Evolutionary conservation across 139 green algal genomes (phyloP).

Genomic region (Volvox reticuliferus): DNA sequence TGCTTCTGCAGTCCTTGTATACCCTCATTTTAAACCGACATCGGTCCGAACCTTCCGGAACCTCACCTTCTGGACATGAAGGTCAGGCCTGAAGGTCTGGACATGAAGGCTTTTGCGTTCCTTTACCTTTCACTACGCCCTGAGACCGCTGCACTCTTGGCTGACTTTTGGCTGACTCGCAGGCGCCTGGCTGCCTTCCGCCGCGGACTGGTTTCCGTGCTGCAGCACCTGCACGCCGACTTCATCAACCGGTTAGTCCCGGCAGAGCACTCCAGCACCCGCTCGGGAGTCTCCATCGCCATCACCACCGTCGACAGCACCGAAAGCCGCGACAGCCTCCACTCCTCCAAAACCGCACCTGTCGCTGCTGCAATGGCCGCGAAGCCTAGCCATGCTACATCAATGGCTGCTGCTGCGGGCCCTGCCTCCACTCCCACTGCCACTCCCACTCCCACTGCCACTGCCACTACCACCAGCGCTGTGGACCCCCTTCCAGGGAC

Average conservation of each 20-base stretch:
- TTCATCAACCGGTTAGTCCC: conserved; percentile 22
- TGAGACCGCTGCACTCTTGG: no score
- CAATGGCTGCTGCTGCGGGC: not conserved
- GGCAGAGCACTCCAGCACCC: not conserved
- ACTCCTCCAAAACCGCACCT: not conserved
- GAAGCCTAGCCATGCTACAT: not conserved
- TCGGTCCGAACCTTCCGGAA: no score
- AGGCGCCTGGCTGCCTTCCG: conserved; percentile 63
- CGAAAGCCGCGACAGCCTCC: not conserved
- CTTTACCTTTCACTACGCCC: no score
- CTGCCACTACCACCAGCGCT: not conserved
- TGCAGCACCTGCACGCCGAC: conserved; percentile 44
- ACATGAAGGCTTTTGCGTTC: no score
- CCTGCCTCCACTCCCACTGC: not conserved
- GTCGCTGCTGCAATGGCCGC: not conserved
- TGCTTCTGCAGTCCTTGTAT: no score
- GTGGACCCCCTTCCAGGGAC: not conserved
- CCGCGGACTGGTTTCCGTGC: conserved; percentile 45
- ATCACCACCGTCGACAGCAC: not conserved
- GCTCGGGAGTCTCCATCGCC: not conserved
- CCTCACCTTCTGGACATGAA: no score
- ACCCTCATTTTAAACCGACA: no score
- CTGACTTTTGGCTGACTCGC: not conserved
- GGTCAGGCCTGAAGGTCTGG: no score
- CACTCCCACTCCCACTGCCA: not conserved